A percentile compares a stretch with the other conserved stretches of the same genome.
These are phyloP conservation scores for Suaeda aralocaspica DNA, from an alignment of 148 eudicot genomes.

Conservation along the genomic window DNA sequence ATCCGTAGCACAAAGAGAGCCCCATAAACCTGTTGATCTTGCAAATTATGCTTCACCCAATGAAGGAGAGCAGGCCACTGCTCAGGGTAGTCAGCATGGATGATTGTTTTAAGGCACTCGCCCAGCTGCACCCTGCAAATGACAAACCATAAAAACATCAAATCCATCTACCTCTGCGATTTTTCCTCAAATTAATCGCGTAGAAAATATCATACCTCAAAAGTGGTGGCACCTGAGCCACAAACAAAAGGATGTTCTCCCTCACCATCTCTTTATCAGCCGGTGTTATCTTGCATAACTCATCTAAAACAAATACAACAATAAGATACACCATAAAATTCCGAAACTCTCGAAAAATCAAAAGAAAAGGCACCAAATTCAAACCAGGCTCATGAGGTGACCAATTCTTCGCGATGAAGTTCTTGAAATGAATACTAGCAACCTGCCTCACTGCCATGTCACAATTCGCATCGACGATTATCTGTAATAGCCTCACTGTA, in stretches of 20 bases:
- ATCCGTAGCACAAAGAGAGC: conserved; percentile 91
- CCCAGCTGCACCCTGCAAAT: conserved; percentile 79
- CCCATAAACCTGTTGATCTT: conserved; percentile 92
- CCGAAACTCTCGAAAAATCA: conserved; percentile 6
- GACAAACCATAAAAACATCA: not conserved
- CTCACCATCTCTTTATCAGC: conserved; percentile 80
- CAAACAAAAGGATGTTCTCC: conserved; percentile 77
- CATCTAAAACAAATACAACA: conserved; percentile 42
- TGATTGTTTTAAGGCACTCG: conserved; percentile 93
- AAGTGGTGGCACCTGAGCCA: conserved; percentile 71
- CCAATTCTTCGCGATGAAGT: conserved; percentile 93
- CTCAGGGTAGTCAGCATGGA: conserved; percentile 94
- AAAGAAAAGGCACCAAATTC: conserved; percentile 12
- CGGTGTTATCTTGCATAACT: conserved; percentile 71
- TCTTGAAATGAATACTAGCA: conserved; percentile 93
- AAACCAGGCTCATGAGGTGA: conserved; percentile 84
- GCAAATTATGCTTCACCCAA: conserved; percentile 93
- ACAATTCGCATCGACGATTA: conserved; percentile 80
- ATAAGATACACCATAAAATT: not conserved
- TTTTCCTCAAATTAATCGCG: not conserved
- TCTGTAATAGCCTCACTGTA: conserved; percentile 88
- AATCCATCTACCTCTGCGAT: not conserved
- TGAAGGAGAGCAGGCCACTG: conserved; percentile 94
- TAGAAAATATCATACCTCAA: conserved; percentile 48
- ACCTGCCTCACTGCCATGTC: conserved; percentile 92